Evolutionary conservation across 495 filamentous ascomycete genomes (phyloP).

Genomic region (Penicillium subrubescens): DNA sequence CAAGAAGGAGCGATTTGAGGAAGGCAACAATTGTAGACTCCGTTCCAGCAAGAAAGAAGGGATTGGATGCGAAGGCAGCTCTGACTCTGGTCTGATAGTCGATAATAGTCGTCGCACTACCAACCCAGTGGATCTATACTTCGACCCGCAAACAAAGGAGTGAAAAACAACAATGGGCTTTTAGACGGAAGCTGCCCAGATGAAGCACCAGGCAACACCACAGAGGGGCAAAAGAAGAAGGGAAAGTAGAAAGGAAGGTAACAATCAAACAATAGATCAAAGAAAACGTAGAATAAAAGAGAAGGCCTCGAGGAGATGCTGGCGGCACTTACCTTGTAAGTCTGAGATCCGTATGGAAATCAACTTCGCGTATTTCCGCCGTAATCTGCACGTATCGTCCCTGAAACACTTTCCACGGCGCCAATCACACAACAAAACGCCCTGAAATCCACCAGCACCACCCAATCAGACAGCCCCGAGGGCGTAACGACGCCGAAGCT

Average conservation of each 20-base stretch:
- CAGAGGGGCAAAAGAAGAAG: neutral
- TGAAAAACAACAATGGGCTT: conserved; percentile 9
- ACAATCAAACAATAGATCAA: conserved; percentile 3
- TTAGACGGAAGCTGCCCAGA: neutral
- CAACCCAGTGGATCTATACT: conserved; percentile 2
- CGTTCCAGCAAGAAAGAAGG: conserved; percentile 3
- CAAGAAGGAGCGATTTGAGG: conserved; percentile 8
- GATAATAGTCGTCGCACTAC: neutral
- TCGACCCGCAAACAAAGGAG: conserved; percentile 3
- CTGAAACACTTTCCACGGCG: conserved; percentile 9
- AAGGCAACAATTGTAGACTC: neutral
- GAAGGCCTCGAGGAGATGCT: neutral
- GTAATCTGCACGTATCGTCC: conserved; percentile 14
- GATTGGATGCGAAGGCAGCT: conserved; percentile 21
- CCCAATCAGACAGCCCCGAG: conserved; percentile 30
- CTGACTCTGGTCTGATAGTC: conserved; percentile 10
- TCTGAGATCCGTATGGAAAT: neutral
- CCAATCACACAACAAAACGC: conserved; percentile 21
- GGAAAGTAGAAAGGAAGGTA: conserved; percentile 6
- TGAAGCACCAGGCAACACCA: conserved; percentile 3
- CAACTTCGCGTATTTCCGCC: neutral
- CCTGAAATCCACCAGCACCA: conserved; percentile 17
- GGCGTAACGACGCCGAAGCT: conserved; percentile 16
- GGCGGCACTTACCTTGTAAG: neutral
- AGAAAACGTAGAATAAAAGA: conserved; percentile 2